A percentile compares a stretch with the other conserved stretches of the same genome.
These are phyloP conservation scores for Cercis canadensis DNA, from an alignment of 306 rosid species.

Conservation along the genomic window DNA sequence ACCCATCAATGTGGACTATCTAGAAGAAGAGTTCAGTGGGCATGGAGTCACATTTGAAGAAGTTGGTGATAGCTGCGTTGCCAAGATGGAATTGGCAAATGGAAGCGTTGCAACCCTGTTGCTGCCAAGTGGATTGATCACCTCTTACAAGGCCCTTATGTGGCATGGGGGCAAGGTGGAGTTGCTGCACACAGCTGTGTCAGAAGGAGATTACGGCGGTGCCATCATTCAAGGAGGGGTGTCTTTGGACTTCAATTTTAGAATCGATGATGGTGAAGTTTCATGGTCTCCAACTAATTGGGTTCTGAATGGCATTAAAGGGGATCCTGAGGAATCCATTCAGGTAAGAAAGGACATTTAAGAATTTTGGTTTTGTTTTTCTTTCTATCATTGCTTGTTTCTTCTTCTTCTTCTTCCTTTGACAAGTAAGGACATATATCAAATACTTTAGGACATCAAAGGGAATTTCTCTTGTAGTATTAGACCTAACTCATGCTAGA, in stretches of 20 bases:
- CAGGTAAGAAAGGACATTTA: conserved; percentile 47
- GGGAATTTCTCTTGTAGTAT: too few species aligned
- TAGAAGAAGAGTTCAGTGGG: conserved; percentile 77
- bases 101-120: conserved; percentile 70
- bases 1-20: conserved; percentile 70
- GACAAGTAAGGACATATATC: too few species aligned
- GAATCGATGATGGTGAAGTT: conserved; percentile 30
- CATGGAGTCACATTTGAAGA: conserved; percentile 84
- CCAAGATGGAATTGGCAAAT: conserved; percentile 67
- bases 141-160: conserved; percentile 84
- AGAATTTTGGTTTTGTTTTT: neutral
- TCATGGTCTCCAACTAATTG: conserved; percentile 70
- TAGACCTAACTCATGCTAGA: too few species aligned
- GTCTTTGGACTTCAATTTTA: conserved; percentile 56
- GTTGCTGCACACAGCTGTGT: conserved; percentile 71
- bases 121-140: conserved; percentile 81
- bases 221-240: conserved; percentile 74
- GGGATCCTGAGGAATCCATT: conserved; percentile 62
- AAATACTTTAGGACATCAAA: too few species aligned
- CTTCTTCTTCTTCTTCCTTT: conserved; percentile 1
- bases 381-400: neutral
- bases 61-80: conserved; percentile 64
- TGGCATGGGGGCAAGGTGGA: conserved; percentile 91
- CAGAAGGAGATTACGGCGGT: conserved; percentile 53
- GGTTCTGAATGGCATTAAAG: conserved; percentile 61